Conservation (phyloP, 2,329 filamentous ascomycete species). For the Raffaelea ambrosiae region DNA sequence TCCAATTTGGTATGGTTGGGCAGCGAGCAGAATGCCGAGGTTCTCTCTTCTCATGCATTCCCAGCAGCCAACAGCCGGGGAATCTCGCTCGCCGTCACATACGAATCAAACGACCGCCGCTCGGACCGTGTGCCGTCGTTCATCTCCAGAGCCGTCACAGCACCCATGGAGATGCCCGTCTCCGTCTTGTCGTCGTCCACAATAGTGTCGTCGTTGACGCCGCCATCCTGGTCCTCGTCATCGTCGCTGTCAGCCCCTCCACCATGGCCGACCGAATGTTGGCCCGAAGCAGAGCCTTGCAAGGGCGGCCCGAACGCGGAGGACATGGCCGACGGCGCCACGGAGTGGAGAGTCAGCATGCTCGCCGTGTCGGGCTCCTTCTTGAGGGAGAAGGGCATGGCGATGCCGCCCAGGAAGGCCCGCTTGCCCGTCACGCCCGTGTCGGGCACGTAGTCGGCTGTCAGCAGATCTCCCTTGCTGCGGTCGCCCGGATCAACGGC, state of each 20-base stretch:
- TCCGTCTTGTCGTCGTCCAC: not conserved
- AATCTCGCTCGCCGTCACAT: not conserved
- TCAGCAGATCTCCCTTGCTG: no score
- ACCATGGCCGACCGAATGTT: no score
- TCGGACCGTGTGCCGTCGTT: not conserved
- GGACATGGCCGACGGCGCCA: not conserved
- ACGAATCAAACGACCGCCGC: not conserved
- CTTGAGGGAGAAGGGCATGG: constrained; percentile 63
- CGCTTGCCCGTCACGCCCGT: constrained; percentile 51
- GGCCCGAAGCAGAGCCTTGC: no score
- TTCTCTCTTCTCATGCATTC: no score
- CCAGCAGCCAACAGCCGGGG: not conserved
- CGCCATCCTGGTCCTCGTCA: no score
- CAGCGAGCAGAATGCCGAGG: no score
- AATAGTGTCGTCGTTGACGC: not conserved
- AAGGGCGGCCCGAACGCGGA: no score
- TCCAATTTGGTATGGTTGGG: no score
- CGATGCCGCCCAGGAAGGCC: constrained; percentile 59
- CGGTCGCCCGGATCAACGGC: not conserved
- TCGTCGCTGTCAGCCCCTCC: no score
- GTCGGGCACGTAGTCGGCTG: constrained; percentile 26
- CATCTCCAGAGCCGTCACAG: not conserved
- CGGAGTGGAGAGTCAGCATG: constrained; percentile 56
- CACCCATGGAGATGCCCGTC: not conserved
- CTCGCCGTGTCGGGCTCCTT: constrained; percentile 58